Conservation (phyloP, 345 rosid genomes). For the Physaria fendleri region DNA sequence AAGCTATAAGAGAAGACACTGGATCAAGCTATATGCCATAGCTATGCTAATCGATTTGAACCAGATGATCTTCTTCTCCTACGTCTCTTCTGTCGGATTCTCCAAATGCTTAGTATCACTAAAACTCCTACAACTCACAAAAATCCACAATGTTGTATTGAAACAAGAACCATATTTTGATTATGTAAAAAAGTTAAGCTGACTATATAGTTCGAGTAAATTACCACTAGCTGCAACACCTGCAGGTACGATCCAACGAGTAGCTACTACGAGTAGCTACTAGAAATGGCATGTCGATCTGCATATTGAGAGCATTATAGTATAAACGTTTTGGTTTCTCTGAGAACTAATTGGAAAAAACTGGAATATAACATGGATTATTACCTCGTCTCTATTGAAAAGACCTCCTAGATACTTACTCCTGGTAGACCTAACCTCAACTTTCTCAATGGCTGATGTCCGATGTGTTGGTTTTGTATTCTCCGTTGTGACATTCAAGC, state of each 20-base stretch:
- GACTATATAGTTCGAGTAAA: constrained; percentile 2
- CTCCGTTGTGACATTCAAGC: constrained; percentile 46
- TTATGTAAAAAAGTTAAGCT: neutral
- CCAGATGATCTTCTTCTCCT: constrained; percentile 62
- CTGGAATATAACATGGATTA: too few relatives aligned
- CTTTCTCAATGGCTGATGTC: constrained; percentile 30
- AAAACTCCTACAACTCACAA: constrained; percentile 44
- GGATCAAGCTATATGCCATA: constrained; percentile 4
- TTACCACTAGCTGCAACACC: constrained; percentile 60
- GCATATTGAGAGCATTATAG: constrained; percentile 15
- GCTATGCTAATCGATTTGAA: constrained; percentile 38
- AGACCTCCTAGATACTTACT: constrained; percentile 51
- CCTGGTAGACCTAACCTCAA: constrained; percentile 38
- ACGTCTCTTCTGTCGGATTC: constrained; percentile 69
- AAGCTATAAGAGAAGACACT: neutral
- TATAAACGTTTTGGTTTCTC: neutral
- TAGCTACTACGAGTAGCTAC: too few relatives aligned
- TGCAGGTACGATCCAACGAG: constrained; percentile 77
- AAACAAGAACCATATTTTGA: neutral
- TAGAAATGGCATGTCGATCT: constrained; percentile 72
- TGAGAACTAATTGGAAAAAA: neutral
- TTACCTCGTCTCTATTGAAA: constrained; percentile 71
- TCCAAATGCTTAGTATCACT: constrained; percentile 63
- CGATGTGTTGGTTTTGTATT: constrained; percentile 33
- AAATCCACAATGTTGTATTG: neutral